Percentiles rank a stretch among this genome's conserved stretches.
These are phyloP conservation scores for Boletus bicolor DNA, from an alignment of 768 basidiomycete genomes.

Conservation along the genomic window DNA sequence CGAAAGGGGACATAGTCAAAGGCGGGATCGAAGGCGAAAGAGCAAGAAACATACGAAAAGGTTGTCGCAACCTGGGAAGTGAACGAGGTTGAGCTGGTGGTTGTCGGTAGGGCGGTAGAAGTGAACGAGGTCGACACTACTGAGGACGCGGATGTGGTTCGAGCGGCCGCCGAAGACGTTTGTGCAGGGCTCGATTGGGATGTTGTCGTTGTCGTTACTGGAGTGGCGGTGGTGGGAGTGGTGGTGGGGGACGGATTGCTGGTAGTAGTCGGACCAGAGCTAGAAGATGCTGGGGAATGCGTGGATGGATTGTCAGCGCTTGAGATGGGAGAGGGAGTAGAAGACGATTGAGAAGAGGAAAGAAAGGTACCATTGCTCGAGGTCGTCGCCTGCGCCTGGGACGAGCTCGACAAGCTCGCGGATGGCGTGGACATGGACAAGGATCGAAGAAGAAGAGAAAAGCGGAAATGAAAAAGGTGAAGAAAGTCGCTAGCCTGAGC, in stretches of 20 bases:
- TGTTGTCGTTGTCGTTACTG: not conserved
- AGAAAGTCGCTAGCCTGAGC: not conserved
- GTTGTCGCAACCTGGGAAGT: constrained; percentile 21
- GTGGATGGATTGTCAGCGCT: constrained; percentile 17
- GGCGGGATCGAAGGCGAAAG: not conserved
- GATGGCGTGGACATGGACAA: constrained; percentile 16
- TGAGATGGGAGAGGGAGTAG: constrained; percentile 1
- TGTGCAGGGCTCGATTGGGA: not conserved
- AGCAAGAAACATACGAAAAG: constrained; percentile 13
- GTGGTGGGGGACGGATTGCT: not conserved
- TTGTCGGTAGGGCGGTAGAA: not conserved
- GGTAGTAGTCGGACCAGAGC: not conserved
- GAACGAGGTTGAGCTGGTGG: constrained; percentile 2
- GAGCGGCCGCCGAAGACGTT: not conserved
- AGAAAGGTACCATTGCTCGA: constrained; percentile 19
- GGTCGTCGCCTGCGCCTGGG: not conserved
- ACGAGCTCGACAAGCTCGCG: not conserved
- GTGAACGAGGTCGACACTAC: not conserved
- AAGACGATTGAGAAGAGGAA: constrained; percentile 9
- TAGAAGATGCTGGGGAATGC: constrained; percentile 1
- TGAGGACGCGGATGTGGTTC: not conserved
- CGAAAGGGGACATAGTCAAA: not conserved
- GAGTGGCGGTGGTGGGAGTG: not conserved
- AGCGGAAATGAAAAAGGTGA: not conserved
- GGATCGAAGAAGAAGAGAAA: not conserved